Conservation (phyloP, 2,329 filamentous ascomycete genomes). For the Didymella exigua region DNA sequence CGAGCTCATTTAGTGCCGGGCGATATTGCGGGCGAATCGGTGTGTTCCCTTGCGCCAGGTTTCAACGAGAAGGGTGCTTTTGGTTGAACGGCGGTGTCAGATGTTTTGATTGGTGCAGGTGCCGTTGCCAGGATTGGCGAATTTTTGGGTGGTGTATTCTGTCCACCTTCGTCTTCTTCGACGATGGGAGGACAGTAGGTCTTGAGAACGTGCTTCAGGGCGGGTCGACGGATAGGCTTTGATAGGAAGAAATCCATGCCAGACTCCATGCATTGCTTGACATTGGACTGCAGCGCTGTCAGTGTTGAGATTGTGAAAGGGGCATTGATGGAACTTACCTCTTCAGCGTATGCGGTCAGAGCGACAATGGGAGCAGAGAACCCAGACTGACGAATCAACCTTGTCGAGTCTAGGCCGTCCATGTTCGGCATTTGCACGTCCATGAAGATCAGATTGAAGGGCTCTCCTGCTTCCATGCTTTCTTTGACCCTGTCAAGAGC, state of each 20-base stretch:
- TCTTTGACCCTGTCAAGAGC: conserved; percentile 85
- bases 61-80: conserved; percentile 5
- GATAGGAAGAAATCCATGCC: conserved; percentile 91
- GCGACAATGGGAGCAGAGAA: conserved; percentile 90
- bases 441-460: conserved; percentile 93
- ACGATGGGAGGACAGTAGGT: conserved; percentile 80
- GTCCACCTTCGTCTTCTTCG: conserved; percentile 67
- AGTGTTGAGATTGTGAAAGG: conserved; percentile 1
- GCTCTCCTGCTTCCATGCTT: conserved; percentile 73
- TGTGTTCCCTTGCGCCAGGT: neutral
- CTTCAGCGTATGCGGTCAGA: conserved; percentile 86
- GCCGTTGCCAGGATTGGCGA: conserved; percentile 4
- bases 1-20: conserved; percentile 6
- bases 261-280: conserved; percentile 69
- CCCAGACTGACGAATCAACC: conserved; percentile 82
- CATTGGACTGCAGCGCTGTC: conserved; percentile 27
- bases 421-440: conserved; percentile 94
- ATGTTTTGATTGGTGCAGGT: neutral
- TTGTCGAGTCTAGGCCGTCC: conserved; percentile 84
- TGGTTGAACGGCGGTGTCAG: neutral
- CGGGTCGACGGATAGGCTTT: conserved; percentile 78
- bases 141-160: conserved; percentile 24
- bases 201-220: conserved; percentile 82
- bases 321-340: conserved; percentile 63
- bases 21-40: conserved; percentile 17